Evolutionary conservation across 2,329 filamentous ascomycete genomes (phyloP), one percentile per base, ranked within the genome.

Genomic region (Tolypocladium album): DNA sequence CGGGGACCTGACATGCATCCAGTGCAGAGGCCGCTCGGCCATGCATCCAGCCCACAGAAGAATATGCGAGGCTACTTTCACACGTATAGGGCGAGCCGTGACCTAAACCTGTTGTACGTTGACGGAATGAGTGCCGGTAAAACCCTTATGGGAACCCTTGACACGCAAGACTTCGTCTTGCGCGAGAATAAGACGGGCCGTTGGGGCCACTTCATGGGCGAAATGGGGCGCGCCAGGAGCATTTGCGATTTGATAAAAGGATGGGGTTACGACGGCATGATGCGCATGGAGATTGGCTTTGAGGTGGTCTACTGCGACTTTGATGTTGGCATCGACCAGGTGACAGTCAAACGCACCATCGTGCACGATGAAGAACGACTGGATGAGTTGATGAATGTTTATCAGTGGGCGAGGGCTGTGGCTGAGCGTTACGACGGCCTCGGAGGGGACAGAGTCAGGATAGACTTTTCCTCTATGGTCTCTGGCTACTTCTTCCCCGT

Each of bases 111-210:
- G 3, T 73, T 91, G 3, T 89, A 90, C 66, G 69, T 90, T 20
- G 88, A 91, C 67, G 88, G 88, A 4, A 85, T 87, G 76, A 82
- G 82, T 2, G 88, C 86, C 0, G 88, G 79, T 1, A 90, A 90
- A 65, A 83, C 82, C 0, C 57, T 67, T 1, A 83, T 85, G 67
- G 88, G 88, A 4, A 89, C 87, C 0, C 76, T 90, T 3, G 88
- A 90, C 67, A 79, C 82, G 0, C 86, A 89, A 66, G 87, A 90
- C 66, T 68, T 79, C 1, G 67, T 90, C 0, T 75, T 91, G 1
- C 75, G 81, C 9, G 77, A 78, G 9, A 69, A 73, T 52, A 65
- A 64, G 36, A 67, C 60, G 1, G 53, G 55, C 9, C 76, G 64
- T 39, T 52, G 43, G 47, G 47, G 27, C 17, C 15, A 17, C 27